phyloP scores from a whole-genome alignment of 768 basidiomycete genomes.

The Boletus reticuloceps region DNA sequence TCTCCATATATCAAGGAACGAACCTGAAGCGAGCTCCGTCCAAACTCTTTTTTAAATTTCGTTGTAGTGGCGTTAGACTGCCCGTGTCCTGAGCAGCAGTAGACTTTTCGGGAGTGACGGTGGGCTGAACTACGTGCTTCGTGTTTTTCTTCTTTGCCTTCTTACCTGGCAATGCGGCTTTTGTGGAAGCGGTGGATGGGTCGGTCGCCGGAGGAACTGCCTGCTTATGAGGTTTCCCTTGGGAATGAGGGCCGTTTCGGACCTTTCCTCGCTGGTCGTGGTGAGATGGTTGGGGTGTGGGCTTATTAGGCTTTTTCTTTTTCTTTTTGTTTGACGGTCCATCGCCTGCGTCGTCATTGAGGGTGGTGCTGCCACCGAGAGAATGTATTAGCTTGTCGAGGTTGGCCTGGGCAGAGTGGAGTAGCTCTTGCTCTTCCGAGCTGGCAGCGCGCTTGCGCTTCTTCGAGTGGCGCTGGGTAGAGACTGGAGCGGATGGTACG shows the following conservation, averaged over 20 bases:
- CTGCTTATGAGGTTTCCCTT: not conserved
- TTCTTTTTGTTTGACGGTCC: too few species aligned
- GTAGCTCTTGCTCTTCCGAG: conserved; percentile 36
- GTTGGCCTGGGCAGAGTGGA: conserved; percentile 45
- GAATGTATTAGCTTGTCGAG: conserved; percentile 60
- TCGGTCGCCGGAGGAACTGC: conserved; percentile 3
- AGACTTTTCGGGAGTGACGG: conserved; percentile 17
- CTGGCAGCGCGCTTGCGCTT: conserved; percentile 52
- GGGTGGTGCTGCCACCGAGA: conserved; percentile 30
- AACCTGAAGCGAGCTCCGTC: conserved; percentile 89
- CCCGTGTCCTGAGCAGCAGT: conserved; percentile 9
- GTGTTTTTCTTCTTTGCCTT: conserved; percentile 20
- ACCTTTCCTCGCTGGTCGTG: conserved; percentile 5
- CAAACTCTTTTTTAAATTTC: conserved; percentile 71
- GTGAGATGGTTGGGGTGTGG: conserved; percentile 3
- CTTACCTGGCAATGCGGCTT: conserved; percentile 5
- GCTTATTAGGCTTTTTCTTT: conserved; percentile 3
- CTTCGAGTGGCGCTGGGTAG: conserved; percentile 34
- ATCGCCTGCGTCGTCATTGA: conserved; percentile 20
- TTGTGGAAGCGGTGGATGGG: conserved; percentile 7
- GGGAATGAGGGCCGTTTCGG: not conserved
- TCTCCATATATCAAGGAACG: not conserved
- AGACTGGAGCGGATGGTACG: conserved; percentile 42
- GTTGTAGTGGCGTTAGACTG: conserved; percentile 70
- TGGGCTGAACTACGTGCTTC: conserved; percentile 19